Percentiles rank a stretch among this genome's conserved stretches.
Evolutionary conservation across 345 rosid species (phyloP).

Genomic region (Eucalyptus lansdowneana): DNA sequence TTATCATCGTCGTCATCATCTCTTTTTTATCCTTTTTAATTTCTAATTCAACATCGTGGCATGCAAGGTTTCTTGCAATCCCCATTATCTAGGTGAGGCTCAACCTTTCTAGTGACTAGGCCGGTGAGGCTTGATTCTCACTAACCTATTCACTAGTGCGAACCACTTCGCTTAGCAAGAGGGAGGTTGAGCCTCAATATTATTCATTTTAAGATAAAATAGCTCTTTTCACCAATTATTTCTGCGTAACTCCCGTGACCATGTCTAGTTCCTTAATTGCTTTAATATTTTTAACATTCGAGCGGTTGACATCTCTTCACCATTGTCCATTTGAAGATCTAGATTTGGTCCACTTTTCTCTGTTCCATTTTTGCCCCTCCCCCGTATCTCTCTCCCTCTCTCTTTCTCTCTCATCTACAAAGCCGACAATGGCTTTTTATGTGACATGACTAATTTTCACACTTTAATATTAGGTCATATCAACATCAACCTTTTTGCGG

Average conservation of each 20-base stretch:
- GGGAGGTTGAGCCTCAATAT: too few relatives aligned
- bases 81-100: rapidly evolving
- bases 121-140: rapidly evolving
- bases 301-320: not conserved
- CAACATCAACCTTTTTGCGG: not conserved
- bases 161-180: rapidly evolving
- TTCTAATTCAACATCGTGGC: too few relatives aligned
- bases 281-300: not conserved
- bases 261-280: not conserved
- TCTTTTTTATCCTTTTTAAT: too few relatives aligned
- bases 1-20: too few relatives aligned
- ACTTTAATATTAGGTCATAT: not conserved
- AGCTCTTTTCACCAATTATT: not conserved
- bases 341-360: not conserved
- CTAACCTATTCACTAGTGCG: too few relatives aligned
- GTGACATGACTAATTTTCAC: not conserved
- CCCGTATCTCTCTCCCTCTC: not conserved
- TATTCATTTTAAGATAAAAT: not conserved
- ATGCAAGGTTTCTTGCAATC: rapidly evolving
- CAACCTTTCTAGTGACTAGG: rapidly evolving
- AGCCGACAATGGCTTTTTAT: not conserved
- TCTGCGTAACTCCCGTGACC: not conserved
- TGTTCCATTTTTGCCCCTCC: not conserved
- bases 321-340: not conserved
- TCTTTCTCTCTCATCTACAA: not conserved